Evolutionary conservation across 148 eudicot species (phyloP), one percentile per base, ranked within the genome.

Genomic region (Vaccinium myrtillus): DNA sequence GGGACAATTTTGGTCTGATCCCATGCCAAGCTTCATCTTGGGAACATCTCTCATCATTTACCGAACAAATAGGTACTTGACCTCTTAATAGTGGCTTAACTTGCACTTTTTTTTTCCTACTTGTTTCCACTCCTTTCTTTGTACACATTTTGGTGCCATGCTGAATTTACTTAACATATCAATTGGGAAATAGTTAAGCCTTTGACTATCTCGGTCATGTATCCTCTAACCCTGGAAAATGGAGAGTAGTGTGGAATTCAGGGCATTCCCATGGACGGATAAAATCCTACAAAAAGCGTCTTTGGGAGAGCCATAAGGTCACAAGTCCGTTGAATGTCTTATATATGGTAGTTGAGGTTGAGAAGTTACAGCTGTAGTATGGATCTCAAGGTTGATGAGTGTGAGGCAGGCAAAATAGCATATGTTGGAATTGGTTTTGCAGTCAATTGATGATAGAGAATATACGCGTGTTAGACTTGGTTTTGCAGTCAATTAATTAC

Each of bases 61-160:
- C 87, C 83, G 88, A 84, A 86, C 87, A 87, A 77, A 88, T 95
- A 90, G 97, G 98, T 95, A 77, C 21, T 85, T 76, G 32, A 36
- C 58, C 83, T 69, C 15, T 77, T 55, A 8, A 56, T 50, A n/a
- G 8, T 54, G 1, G 18, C 55, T 39, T 32, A 27, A 39, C 32
- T 76, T 32, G 18, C 55, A 6, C 75, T 48, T 55, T 71, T 49
- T 49, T 6, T 18, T 23, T 56, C 46, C n/a, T 80, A 2, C 36
- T 58, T 19, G 7, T 80, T 49, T 80, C 53, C 54, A 58, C 48
- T 81, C 51, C 5, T 85, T 71, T 25, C 9, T 48, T 13, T 54
- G 27, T 25, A 36, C n/a, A 27, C 69, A 36, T 50, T 56, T 30
- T n/a, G 70, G 15, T 39, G 18, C 55, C 78, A 7, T 50, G 67